phyloP scores from a whole-genome alignment of 768 basidiomycete genomes.

The Daedaleopsis nitida region DNA sequence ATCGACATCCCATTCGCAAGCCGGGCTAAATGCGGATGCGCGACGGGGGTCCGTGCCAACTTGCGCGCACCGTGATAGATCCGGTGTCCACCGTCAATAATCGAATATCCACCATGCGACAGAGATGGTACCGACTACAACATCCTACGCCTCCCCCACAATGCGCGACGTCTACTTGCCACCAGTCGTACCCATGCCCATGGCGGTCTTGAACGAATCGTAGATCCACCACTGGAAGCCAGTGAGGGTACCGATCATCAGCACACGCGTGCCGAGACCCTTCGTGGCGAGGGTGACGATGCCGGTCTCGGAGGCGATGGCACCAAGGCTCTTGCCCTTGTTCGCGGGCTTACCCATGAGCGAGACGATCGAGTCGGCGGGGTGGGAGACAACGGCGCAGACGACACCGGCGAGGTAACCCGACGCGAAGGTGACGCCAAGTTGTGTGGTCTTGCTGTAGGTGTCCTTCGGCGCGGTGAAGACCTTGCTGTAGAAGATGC shows the following conservation, averaged over 20 bases:
- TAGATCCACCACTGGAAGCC: slow-evolving; percentile 97
- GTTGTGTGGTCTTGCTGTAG: slow-evolving; percentile 82
- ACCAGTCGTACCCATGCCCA: slow-evolving; percentile 88
- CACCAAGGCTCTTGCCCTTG: slow-evolving; percentile 76
- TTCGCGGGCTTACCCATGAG: slow-evolving; percentile 89
- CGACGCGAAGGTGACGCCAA: slow-evolving; percentile 85
- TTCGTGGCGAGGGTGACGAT: slow-evolving; percentile 68
- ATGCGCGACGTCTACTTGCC: slow-evolving; percentile 56
- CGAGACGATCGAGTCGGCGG: slow-evolving; percentile 92
- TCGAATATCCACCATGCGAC: too few relatives aligned
- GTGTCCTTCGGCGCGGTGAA: slow-evolving; percentile 77
- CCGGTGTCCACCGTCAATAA: too few relatives aligned
- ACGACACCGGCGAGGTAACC: slow-evolving; percentile 96
- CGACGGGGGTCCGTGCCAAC: too few relatives aligned
- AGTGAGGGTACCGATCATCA: slow-evolving; percentile 66
- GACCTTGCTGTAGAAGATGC: slow-evolving; percentile 86
- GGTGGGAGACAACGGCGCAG: slow-evolving; percentile 95
- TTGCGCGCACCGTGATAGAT: too few relatives aligned
- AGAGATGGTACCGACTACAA: too few relatives aligned
- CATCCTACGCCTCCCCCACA: too few relatives aligned
- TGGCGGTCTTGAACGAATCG: slow-evolving; percentile 79
- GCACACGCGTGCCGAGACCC: slow-evolving; percentile 83
- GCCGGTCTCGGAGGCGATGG: slow-evolving; percentile 74
- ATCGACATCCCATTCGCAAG: too few relatives aligned
- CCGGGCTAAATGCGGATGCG: too few relatives aligned